Percentiles rank a stretch among this genome's conserved stretches.
These are phyloP conservation scores for Plasmodium malariae DNA, from an alignment of 169 alveolate species.

Conservation along the genomic window DNA sequence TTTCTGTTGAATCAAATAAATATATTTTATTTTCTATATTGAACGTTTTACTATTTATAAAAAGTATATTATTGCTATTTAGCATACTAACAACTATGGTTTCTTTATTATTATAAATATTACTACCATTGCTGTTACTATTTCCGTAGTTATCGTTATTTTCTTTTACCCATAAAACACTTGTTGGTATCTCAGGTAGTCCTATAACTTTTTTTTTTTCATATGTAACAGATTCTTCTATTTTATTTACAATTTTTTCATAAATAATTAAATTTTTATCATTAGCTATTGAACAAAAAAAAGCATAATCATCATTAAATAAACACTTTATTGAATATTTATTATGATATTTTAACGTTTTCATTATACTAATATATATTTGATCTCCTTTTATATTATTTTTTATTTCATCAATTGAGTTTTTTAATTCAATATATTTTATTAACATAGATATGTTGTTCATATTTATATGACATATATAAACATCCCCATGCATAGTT, in stretches of 20 bases:
- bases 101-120: constrained; percentile 29
- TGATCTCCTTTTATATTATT: constrained; percentile 31
- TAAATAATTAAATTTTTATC: constrained; percentile 72
- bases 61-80: constrained; percentile 37
- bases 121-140: not conserved
- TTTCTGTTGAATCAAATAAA: constrained; percentile 35
- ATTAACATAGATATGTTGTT: constrained; percentile 1
- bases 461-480: constrained; percentile 50
- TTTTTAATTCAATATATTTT: constrained; percentile 14
- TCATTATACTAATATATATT: constrained; percentile 33
- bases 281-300: constrained; percentile 72
- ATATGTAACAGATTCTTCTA: constrained; percentile 9
- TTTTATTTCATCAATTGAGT: constrained; percentile 43
- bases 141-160: not conserved
- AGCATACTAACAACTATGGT: constrained; percentile 44
- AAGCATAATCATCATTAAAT: constrained; percentile 46
- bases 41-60: constrained; percentile 47
- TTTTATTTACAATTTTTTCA: constrained; percentile 42
- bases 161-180: constrained; percentile 43
- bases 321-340: constrained; percentile 52
- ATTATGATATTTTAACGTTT: constrained; percentile 47
- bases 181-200: constrained; percentile 62
- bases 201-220: constrained; percentile 72
- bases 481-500: constrained; percentile 71
- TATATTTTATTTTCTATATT: constrained; percentile 39